Percentiles rank a stretch among this genome's conserved stretches.
Conservation (phyloP, 352 stramenopile genomes). For the Halophytophthora batemanensis region DNA sequence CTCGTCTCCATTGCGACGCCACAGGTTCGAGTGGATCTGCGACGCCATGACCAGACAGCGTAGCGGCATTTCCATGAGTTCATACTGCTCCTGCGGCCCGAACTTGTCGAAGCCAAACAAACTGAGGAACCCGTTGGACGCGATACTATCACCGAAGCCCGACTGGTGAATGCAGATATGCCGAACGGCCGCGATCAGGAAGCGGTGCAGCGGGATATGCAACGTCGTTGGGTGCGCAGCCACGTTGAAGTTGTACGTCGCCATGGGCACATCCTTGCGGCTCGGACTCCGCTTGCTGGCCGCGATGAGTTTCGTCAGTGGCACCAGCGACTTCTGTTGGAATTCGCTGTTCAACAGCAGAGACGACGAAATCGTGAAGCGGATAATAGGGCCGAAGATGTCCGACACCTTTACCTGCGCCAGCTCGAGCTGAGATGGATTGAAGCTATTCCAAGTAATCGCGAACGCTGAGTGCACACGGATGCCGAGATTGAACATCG, state of each 20-base stretch:
- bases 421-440: conserved; percentile 29
- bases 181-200: conserved; percentile 66
- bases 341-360: conserved; percentile 42
- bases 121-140: conserved; percentile 41
- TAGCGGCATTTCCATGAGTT: conserved; percentile 78
- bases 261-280: conserved; percentile 19
- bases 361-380: conserved; percentile 45
- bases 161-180: conserved; percentile 61
- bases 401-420: conserved; percentile 30
- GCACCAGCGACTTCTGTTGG: conserved; percentile 43
- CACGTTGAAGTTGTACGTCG: conserved; percentile 69
- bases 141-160: conserved; percentile 46
- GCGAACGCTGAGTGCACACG: conserved; percentile 83
- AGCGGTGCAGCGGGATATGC: conserved; percentile 82
- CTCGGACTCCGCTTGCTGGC: conserved; percentile 9
- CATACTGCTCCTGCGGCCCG: conserved; percentile 35
- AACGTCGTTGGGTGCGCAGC: conserved; percentile 58
- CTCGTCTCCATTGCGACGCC: conserved; percentile 86
- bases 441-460: conserved; percentile 72
- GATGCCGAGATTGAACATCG: conserved; percentile 89
- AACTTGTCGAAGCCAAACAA: conserved; percentile 62
- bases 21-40: conserved; percentile 86
- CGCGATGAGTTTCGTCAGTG: conserved; percentile 30
- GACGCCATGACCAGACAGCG: conserved; percentile 83
- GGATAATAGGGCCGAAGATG: conserved; percentile 49